Conservation (phyloP, 371 early-diverging fungal species). For the Mortierella sp. region DNA sequence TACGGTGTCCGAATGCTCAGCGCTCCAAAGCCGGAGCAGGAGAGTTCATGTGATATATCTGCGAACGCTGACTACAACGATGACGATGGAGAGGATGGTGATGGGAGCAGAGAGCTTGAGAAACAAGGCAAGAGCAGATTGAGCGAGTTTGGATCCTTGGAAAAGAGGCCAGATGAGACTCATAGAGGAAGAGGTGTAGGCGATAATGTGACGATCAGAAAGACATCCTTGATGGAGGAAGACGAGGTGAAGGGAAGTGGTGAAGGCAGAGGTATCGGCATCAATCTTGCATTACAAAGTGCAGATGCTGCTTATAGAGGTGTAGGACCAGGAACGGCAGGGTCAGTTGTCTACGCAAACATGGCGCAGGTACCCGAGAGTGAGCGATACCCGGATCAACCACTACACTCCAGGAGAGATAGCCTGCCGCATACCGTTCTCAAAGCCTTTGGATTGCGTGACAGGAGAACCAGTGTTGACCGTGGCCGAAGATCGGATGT, state of each 20-base stretch:
- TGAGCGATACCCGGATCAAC: neutral
- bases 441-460: slow-evolving; percentile 10
- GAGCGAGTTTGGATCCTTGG: neutral
- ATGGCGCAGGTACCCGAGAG: neutral
- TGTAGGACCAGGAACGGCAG: neutral
- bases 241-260: neutral
- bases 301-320: neutral
- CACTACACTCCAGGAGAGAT: neutral
- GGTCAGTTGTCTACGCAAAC: neutral
- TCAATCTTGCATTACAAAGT: neutral
- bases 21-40: slow-evolving; percentile 64
- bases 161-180: neutral
- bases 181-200: neutral
- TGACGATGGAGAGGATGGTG: slow-evolving; percentile 5
- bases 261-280: neutral
- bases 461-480: slow-evolving; percentile 10
- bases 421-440: slow-evolving; percentile 8
- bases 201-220: neutral
- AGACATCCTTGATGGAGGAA: neutral
- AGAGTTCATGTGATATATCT: neutral
- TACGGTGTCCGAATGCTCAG: slow-evolving; percentile 69
- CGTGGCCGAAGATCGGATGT: neutral
- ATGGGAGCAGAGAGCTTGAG: neutral
- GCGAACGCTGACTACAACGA: neutral
- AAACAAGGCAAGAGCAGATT: neutral